Evolutionary conservation across 192 early-diverging fungal species (phyloP).

Genomic region (Entomortierella lignicola): DNA sequence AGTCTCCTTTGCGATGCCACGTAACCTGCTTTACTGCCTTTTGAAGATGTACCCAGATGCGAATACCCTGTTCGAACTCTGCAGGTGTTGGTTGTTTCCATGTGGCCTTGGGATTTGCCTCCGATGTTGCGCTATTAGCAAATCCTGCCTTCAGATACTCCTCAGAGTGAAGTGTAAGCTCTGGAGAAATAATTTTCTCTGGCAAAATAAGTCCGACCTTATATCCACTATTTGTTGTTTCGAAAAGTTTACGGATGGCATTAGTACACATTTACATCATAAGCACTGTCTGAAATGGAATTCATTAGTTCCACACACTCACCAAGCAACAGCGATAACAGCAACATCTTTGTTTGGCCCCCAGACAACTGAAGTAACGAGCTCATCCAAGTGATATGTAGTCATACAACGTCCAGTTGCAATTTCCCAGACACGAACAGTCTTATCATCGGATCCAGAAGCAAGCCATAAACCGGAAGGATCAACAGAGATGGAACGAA

Average conservation of each 20-base stretch:
- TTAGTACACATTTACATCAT: too few relatives aligned
- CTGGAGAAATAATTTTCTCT: conserved; percentile 54
- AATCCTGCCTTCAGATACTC: conserved; percentile 62
- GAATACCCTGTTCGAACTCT: conserved; percentile 34
- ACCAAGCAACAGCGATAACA: conserved; percentile 80
- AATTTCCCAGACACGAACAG: conserved; percentile 93
- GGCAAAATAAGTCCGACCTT: conserved; percentile 58
- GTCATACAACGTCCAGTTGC: conserved; percentile 87
- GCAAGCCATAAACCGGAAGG: conserved; percentile 92
- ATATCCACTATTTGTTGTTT: conserved; percentile 36
- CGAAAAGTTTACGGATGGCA: too few relatives aligned
- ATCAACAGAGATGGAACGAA: conserved; percentile 89
- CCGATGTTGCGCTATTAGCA: conserved; percentile 16
- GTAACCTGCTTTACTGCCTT: conserved; percentile 80
- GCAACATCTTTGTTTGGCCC: conserved; percentile 84
- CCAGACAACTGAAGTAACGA: conserved; percentile 86
- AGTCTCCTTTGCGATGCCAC: conserved; percentile 98
- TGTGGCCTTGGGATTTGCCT: conserved; percentile 29
- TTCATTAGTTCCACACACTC: too few relatives aligned
- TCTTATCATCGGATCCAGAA: conserved; percentile 92
- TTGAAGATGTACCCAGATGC: conserved; percentile 45
- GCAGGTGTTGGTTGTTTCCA: conserved; percentile 54
- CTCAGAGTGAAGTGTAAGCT: conserved; percentile 55
- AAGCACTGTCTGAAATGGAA: too few relatives aligned
- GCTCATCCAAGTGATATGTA: conserved; percentile 76